Evolutionary conservation across 495 filamentous ascomycete genomes (phyloP), one percentile per base, ranked within the genome.

Genomic region (Tuber indicum): DNA sequence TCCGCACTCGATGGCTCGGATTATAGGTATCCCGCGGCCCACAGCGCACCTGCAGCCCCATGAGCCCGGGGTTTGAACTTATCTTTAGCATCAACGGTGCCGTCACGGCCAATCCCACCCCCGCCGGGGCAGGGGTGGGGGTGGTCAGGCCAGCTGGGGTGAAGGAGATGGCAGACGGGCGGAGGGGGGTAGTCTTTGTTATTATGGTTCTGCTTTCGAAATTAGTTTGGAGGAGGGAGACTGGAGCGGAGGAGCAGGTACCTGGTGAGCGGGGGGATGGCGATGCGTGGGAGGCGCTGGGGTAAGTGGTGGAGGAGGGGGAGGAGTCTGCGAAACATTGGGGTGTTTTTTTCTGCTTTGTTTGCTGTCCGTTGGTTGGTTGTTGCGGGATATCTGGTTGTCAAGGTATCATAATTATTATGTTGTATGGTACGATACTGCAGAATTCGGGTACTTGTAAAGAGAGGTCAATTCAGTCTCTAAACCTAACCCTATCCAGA

Each of bases 1-100:
- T 93, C 83, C 92, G 87, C 69, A 93, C 91, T 72, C 88, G 84
- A 77, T 92, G 91, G 72, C 88, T 90, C 6, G 91, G 91, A 71
- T 88, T 87, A 81, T 87, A 93, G 7, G 91, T 93, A 75, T 88
- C 81, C 75, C 91, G 86, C 62, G 88, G 88, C 10, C 86, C 89
- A 78, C 85, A 85, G 36, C 88, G 86, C 16, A 89, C 83, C 81
- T 90, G 89, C 49, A 85, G 81, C 32, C 79, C 73, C 26, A 77
- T 80, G 70, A 90, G 73, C 3, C 84, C 85, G 45, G 89, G 86
- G 77, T 89, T 87, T n/a, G 85, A 74, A 17, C 87, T 87, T 46
- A 87, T 86, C 70, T 86, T 88, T 19, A 86, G 87, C 78, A 86
- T 87, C 41, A 91, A 84, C 17, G 85, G 83, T 14, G 86, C 84